Conservation (phyloP, 805 yeast species). For the Saccharomycopsis malanga region DNA sequence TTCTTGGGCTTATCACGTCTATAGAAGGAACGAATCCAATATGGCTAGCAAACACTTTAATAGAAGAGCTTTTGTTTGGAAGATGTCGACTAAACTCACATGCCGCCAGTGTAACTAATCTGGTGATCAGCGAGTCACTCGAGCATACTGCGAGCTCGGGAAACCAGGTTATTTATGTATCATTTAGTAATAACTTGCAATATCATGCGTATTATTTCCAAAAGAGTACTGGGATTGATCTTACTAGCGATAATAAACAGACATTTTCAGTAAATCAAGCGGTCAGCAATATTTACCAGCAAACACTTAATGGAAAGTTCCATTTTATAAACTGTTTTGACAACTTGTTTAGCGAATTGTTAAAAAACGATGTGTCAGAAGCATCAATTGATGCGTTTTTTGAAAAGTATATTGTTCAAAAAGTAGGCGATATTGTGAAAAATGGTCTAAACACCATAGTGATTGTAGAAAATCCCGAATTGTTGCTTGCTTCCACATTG, state of each 20-base stretch:
- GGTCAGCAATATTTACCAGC: too few relatives aligned
- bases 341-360: constrained; percentile 9
- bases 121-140: not conserved
- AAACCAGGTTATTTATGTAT: constrained; percentile 9
- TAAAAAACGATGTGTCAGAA: not conserved
- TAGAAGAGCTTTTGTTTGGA: constrained; percentile 10
- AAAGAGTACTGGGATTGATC: constrained; percentile 12
- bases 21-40: constrained; percentile 14
- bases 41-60: constrained; percentile 17
- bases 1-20: constrained; percentile 8
- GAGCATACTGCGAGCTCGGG: not conserved
- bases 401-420: constrained; percentile 3
- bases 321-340: constrained; percentile 18
- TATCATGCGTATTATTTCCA: constrained; percentile 10
- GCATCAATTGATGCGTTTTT: not conserved
- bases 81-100: constrained; percentile 12
- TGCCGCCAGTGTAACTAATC: not conserved
- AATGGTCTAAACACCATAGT: not conserved
- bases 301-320: not conserved
- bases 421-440: not conserved
- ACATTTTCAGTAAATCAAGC: too few relatives aligned
- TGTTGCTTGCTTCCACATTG: constrained; percentile 13
- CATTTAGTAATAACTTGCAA: constrained; percentile 9
- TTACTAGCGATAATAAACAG: constrained; percentile 2
- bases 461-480: constrained; percentile 16